Evolutionary conservation across 148 eudicot genomes (phyloP).

Genomic region (Rhododendron molle): DNA sequence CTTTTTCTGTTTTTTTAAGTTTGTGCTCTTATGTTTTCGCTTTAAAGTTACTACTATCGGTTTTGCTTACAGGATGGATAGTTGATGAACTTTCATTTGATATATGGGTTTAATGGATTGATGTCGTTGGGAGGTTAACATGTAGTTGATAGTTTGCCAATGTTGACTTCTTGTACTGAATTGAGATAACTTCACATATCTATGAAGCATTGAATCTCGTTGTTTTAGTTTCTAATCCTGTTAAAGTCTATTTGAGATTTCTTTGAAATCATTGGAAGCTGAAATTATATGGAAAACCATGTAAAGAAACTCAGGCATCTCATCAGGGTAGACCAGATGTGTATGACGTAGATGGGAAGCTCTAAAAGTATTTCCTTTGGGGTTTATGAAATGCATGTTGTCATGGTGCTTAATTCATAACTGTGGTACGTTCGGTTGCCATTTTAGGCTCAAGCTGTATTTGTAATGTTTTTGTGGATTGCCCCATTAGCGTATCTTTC

Average conservation of each 20-base stretch:
- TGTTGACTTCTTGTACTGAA: not conserved
- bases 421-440: no score
- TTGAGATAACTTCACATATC: not conserved
- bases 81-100: not conserved
- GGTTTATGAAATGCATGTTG: not conserved
- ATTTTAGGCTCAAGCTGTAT: no score
- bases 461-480: not conserved
- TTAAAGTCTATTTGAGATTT: not conserved
- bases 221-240: not conserved
- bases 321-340: no score
- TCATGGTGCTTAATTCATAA: not conserved
- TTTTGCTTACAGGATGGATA: not conserved
- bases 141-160: not conserved
- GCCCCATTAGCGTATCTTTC: not conserved
- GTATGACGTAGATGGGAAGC: not conserved
- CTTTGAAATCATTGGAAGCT: not conserved
- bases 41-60: not conserved
- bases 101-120: not conserved
- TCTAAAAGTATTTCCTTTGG: not conserved
- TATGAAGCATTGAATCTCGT: not conserved
- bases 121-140: not conserved
- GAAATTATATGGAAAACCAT: not conserved
- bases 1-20: not conserved
- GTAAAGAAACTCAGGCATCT: not conserved
- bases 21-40: not conserved